Evolutionary conservation across 2,329 filamentous ascomycete genomes (phyloP).

Genomic region (Ceratocystis harringtonii): DNA sequence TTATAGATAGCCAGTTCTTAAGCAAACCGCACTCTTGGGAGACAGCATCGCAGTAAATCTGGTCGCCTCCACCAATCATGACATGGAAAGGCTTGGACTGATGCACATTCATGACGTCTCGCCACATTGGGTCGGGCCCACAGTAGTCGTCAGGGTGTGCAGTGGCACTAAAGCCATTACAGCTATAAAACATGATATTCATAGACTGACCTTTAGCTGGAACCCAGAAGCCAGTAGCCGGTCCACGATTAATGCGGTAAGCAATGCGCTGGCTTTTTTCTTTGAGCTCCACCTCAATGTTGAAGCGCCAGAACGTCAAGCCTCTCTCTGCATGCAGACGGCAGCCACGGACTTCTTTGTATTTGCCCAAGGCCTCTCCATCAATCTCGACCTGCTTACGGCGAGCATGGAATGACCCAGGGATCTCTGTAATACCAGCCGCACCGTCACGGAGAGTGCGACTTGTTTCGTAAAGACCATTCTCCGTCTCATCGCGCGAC

Average conservation of each 20-base stretch:
- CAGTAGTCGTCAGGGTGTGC: conserved; percentile 68
- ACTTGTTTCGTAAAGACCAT: conserved; percentile 64
- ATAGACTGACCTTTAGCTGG: conserved; percentile 70
- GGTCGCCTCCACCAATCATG: conserved; percentile 94
- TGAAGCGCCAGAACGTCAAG: conserved; percentile 94
- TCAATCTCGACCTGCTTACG: conserved; percentile 43
- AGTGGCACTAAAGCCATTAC: conserved; percentile 82
- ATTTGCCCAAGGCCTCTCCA: conserved; percentile 67
- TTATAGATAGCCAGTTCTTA: conserved; percentile 68
- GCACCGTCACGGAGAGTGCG: conserved; percentile 37
- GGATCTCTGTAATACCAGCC: conserved; percentile 32
- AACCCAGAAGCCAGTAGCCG: conserved; percentile 86
- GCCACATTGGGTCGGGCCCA: conserved; percentile 92
- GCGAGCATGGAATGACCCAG: conserved; percentile 39
- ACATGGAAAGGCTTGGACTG: conserved; percentile 89
- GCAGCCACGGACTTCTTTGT: conserved; percentile 68
- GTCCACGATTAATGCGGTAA: conserved; percentile 88
- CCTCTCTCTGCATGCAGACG: conserved; percentile 74
- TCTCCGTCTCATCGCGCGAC: conserved; percentile 63
- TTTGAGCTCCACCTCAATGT: conserved; percentile 76
- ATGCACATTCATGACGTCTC: conserved; percentile 84
- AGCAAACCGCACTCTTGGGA: conserved; percentile 63
- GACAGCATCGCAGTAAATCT: conserved; percentile 86
- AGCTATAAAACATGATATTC: conserved; percentile 98
- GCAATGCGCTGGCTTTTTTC: conserved; percentile 70